Evolutionary conservation across 495 filamentous ascomycete genomes (phyloP).

Genomic region (Penicillium longicatenatum): DNA sequence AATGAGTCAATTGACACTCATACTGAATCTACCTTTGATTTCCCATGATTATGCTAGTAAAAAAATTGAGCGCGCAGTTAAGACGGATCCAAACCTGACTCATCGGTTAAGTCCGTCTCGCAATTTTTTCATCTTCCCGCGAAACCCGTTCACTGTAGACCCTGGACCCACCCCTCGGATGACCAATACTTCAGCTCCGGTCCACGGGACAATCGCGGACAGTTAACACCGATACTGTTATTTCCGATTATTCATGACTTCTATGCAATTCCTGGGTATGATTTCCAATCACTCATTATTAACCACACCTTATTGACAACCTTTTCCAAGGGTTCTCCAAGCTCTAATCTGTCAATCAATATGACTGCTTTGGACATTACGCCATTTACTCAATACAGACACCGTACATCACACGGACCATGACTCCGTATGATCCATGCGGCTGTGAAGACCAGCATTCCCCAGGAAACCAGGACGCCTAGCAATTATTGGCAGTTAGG

Average conservation of each 20-base stretch:
- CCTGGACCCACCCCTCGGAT: constrained; percentile 2
- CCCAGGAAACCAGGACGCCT: constrained; percentile 8
- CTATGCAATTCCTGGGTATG: not conserved
- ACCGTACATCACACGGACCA: not conserved
- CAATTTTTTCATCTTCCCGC: not conserved
- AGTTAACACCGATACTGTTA: not conserved
- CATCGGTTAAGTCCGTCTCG: constrained; percentile 4
- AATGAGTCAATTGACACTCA: not conserved
- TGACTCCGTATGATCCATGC: constrained; percentile 1
- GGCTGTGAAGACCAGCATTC: constrained; percentile 3
- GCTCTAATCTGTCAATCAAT: not conserved
- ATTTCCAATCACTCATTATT: not conserved
- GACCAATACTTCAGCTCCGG: constrained; percentile 4
- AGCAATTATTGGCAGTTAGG: constrained; percentile 2
- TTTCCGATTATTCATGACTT: not conserved
- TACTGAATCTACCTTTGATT: not conserved
- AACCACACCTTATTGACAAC: not conserved
- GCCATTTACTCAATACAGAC: not conserved
- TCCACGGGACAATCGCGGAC: not conserved
- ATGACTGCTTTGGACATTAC: not conserved
- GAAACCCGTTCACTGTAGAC: not conserved
- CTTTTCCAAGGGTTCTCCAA: not conserved
- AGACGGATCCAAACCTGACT: not conserved
- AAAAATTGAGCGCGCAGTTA: not conserved
- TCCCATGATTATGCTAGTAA: not conserved